Base-by-base conservation (phyloP, 2,329 filamentous ascomycete genomes). In the Exophiala viscosa region DNA sequence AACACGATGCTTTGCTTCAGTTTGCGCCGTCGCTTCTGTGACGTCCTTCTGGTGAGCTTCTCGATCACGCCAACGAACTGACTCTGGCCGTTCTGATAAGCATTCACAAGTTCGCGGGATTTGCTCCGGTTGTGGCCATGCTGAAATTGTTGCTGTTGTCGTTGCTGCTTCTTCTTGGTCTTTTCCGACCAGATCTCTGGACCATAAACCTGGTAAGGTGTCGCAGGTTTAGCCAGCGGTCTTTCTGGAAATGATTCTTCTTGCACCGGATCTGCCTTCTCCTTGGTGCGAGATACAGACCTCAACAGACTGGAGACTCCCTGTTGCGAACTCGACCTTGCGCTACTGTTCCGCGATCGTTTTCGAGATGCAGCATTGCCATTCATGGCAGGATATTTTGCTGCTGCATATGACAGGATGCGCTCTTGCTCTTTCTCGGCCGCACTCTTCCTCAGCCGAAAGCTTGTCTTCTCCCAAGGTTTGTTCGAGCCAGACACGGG, bases 1-100 rank as follows among this genome's bases (percentile, higher is more conserved):
- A 73, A 23, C 41, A 65, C 68, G 42, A 74, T 74, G 44, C 69
- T 67, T 15, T 69, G 64, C 60, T 74, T 74, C 48, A 74, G 48
- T 44, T 66, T 63, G 46, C 65, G 66, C 32, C 68, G 64, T 18
- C 69, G 61, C 28, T 67, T 68, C 47, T 73, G 67, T 11, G 68
- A 65, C 18, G 66, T 64, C 10, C 65, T 60, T 36, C 65, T 63
- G 11, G 57, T 62, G 39, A 72, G 62, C 55, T 63, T 71, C 20
- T 66, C 65, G 13, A 71, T 58, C 7, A 64, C 69, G 28, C 55
- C 48, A 18, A 60, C 55, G 15, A 62, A 41, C 18, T 55, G 49
- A 35, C 36, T 59, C 38, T 60, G 59, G 20, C 59, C 55, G 42
- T 43, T 58, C n/a, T 58, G 52, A 33, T 58, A 59, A 11, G 58